phyloP scores from a whole-genome alignment of 1,284 basidiomycete species.

The Blastosporella zonata region DNA sequence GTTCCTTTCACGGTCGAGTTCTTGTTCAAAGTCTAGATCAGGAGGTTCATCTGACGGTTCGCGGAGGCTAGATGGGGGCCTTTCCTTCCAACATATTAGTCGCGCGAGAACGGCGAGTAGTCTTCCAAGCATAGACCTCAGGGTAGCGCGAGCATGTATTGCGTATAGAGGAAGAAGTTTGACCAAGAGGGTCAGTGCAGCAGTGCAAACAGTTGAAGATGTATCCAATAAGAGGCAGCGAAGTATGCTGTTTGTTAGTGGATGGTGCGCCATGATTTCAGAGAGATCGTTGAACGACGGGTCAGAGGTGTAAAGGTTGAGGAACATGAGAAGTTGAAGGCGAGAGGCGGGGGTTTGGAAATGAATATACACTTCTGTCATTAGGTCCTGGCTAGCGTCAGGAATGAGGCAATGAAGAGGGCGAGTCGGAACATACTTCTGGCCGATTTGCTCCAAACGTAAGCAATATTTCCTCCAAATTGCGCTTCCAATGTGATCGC shows the following conservation, averaged over 20 bases:
- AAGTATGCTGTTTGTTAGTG: slow-evolving; percentile 58
- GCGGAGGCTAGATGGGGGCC: slow-evolving; percentile 30
- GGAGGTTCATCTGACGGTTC: slow-evolving; percentile 23
- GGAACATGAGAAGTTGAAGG: slow-evolving; percentile 63
- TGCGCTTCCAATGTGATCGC: slow-evolving; percentile 67
- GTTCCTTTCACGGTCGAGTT: slow-evolving; percentile 36
- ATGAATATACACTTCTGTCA: slow-evolving; percentile 59
- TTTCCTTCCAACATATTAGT: slow-evolving; percentile 68
- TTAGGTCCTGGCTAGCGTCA: slow-evolving; percentile 49
- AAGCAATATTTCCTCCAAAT: slow-evolving; percentile 70
- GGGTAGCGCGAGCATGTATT: slow-evolving; percentile 50
- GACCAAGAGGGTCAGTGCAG: slow-evolving; percentile 58
- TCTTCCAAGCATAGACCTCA: slow-evolving; percentile 58
- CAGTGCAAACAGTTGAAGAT: slow-evolving; percentile 65
- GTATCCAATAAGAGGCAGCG: slow-evolving; percentile 67
- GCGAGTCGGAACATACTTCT: slow-evolving; percentile 43
- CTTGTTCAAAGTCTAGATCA: slow-evolving; percentile 37
- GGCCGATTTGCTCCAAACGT: slow-evolving; percentile 59
- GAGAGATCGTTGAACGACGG: slow-evolving; percentile 47
- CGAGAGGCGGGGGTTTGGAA: slow-evolving; percentile 58
- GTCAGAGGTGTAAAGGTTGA: slow-evolving; percentile 59
- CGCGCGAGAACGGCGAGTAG: slow-evolving; percentile 65
- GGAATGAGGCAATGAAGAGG: slow-evolving; percentile 5
- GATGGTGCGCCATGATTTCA: slow-evolving; percentile 55
- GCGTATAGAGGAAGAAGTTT: slow-evolving; percentile 75